phyloP scores from a whole-genome alignment of 228 moss, liverwort and hornwort species.

The Sphagnum fallax region DNA sequence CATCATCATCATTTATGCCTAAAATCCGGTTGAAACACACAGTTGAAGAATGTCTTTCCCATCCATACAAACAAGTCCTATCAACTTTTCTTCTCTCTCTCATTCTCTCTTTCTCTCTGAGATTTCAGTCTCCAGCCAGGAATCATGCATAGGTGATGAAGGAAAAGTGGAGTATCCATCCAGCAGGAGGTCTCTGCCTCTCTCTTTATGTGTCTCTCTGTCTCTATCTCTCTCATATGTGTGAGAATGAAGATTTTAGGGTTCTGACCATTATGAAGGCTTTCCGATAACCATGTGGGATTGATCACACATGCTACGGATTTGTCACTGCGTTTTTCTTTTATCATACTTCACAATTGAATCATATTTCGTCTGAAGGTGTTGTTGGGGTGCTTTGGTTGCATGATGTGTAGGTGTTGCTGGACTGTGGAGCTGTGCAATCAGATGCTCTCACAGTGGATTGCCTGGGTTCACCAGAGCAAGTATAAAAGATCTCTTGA shows the following conservation, averaged over 20 bases:
- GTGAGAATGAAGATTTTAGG: background rate
- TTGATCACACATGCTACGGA: no score
- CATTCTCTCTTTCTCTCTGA: background rate
- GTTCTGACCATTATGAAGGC: no score
- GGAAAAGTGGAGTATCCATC: no score
- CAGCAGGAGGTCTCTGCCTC: no score
- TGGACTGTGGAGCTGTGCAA: conserved; percentile 88
- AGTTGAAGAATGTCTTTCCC: background rate
- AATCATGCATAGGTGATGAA: no score
- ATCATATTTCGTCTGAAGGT: background rate
- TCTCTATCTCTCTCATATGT: background rate
- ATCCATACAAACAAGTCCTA: background rate
- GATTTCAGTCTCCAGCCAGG: background rate
- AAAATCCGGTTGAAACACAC: no score
- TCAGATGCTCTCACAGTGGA: conserved; percentile 90
- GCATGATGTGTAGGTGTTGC: conserved; percentile 37
- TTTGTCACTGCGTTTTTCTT: no score
- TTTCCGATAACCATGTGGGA: no score
- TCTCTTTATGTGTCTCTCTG: no score
- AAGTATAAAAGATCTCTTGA: conserved; percentile 21
- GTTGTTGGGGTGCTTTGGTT: background rate
- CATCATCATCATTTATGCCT: no score
- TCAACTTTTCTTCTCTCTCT: background rate
- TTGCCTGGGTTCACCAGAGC: conserved; percentile 65
- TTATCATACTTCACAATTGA: no score